Evolutionary conservation across 179 eudicot genomes (phyloP).

Genomic region (Beta macrorhiza): DNA sequence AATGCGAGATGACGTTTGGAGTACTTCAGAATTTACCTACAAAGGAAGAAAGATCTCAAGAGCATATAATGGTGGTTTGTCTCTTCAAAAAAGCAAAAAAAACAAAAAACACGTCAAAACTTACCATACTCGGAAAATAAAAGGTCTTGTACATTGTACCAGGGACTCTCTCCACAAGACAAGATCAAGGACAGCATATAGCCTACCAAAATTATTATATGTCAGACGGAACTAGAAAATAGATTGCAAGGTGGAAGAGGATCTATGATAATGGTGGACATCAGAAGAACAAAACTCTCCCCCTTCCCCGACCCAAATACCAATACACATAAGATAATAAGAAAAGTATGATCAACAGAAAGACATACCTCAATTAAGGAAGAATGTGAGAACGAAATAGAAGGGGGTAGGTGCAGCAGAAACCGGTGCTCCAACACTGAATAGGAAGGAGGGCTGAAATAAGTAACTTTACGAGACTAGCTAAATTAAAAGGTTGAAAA

Average conservation of each 20-base stretch:
- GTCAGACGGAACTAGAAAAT: background rate
- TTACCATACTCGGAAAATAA: background rate
- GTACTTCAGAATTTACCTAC: conserved; percentile 3
- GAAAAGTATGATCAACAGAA: background rate
- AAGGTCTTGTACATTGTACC: conserved; percentile 5
- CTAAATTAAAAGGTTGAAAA: background rate
- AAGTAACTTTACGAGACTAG: background rate
- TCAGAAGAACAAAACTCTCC: no score
- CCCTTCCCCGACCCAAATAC: background rate
- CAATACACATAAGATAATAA: background rate
- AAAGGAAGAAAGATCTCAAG: background rate
- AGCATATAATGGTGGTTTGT: background rate
- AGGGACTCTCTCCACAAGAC: background rate
- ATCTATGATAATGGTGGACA: background rate
- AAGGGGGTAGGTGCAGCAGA: conserved; percentile 91
- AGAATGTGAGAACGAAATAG: conserved; percentile 61
- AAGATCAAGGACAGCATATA: background rate
- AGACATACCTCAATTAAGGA: conserved; percentile 50
- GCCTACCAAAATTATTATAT: background rate
- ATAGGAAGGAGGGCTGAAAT: conserved; percentile 22
- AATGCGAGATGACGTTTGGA: background rate
- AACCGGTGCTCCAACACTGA: conserved; percentile 95
- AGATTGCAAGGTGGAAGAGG: background rate
- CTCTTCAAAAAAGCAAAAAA: conserved; percentile 2
- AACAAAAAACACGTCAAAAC: background rate